phyloP scores from a whole-genome alignment of 78 protist genomes.

The Trichosphaerium sp. region DNA sequence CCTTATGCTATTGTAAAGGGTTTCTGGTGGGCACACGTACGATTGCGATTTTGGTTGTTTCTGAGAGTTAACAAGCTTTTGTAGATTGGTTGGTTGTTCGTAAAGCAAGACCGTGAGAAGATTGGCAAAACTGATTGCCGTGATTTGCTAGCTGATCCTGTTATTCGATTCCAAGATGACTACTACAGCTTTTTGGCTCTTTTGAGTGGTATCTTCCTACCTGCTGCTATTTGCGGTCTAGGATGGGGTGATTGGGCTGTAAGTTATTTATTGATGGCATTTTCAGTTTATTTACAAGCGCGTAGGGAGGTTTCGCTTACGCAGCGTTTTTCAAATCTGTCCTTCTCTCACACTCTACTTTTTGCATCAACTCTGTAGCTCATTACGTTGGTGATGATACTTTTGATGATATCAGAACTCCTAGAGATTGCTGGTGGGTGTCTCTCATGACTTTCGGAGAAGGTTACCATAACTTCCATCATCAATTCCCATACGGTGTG shows the following conservation, averaged over 20 bases:
- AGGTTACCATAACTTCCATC: conserved; percentile 88
- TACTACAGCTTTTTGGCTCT: conserved; percentile 40
- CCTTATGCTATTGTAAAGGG: conserved; percentile 60
- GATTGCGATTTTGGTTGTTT: too few relatives aligned
- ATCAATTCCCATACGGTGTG: conserved; percentile 67
- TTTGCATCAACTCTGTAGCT: conserved; percentile 73
- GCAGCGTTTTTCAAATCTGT: conserved; percentile 41
- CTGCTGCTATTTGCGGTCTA: conserved; percentile 39
- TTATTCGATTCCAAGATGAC: conserved; percentile 51
- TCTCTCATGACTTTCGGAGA: conserved; percentile 76
- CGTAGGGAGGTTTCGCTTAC: conserved; percentile 48
- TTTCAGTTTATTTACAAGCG: neutral
- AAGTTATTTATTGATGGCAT: neutral
- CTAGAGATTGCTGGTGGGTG: conserved; percentile 49
- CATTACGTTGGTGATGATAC: conserved; percentile 65
- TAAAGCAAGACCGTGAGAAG: conserved; percentile 37
- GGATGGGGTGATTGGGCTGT: conserved; percentile 54
- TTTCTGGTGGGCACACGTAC: conserved; percentile 62
- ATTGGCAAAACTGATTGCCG: conserved; percentile 24
- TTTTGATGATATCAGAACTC: conserved; percentile 38
- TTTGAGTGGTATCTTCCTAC: conserved; percentile 24
- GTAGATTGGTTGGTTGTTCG: conserved; percentile 80
- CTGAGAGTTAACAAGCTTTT: too few relatives aligned
- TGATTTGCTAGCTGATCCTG: conserved; percentile 31
- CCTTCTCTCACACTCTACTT: conserved; percentile 72